Evolutionary conservation across 106 monocot species (phyloP).

Genomic region (Apostasia shenzhenica): DNA sequence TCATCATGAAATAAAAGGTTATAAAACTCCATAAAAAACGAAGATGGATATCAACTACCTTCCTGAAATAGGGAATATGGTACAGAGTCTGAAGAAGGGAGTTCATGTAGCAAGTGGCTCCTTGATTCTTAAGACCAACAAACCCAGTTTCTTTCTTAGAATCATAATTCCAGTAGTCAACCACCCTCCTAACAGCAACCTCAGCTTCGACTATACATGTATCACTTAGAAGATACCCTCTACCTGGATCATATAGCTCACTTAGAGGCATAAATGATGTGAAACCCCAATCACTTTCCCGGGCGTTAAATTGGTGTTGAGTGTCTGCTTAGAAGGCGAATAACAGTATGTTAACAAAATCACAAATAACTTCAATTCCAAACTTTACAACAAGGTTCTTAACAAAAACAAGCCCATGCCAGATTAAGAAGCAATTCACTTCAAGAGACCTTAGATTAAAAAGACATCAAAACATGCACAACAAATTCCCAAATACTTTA

Average conservation of each 20-base stretch:
- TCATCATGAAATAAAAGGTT: not conserved
- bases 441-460: too few relatives aligned
- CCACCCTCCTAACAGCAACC: slow-evolving; percentile 43
- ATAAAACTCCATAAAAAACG: not conserved
- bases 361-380: not conserved
- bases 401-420: too few relatives aligned
- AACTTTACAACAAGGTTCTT: not conserved
- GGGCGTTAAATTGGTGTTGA: slow-evolving; percentile 61
- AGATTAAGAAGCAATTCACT: too few relatives aligned
- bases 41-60: slow-evolving; percentile 19
- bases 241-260: slow-evolving; percentile 52
- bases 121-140: slow-evolving; percentile 79
- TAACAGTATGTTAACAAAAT: not conserved
- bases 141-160: slow-evolving; percentile 68
- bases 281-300: slow-evolving; percentile 75
- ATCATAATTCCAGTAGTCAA: slow-evolving; percentile 62
- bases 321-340: slow-evolving; percentile 32
- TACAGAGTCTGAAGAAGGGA: slow-evolving; percentile 65
- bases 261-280: slow-evolving; percentile 67
- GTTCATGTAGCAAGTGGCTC: slow-evolving; percentile 76
- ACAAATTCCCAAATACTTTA: too few relatives aligned
- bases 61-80: slow-evolving; percentile 67
- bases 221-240: slow-evolving; percentile 55
- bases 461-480: too few relatives aligned
- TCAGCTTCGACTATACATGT: slow-evolving; percentile 53